Evolutionary conservation across 1,284 basidiomycete genomes (phyloP).

Genomic region (Leccinum pachyderme): DNA sequence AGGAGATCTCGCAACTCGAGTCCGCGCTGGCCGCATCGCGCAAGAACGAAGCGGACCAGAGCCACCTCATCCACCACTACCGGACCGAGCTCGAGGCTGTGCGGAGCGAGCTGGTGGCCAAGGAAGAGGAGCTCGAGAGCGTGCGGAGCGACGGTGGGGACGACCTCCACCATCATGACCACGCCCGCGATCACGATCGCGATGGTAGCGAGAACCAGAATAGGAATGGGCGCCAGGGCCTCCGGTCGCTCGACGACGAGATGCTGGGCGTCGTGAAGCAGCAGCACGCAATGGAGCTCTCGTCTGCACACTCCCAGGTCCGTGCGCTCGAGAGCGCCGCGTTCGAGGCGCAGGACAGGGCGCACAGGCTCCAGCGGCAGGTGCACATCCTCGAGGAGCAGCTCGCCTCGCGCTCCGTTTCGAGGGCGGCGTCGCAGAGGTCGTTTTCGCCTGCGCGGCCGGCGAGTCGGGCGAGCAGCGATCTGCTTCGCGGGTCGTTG

Average conservation of each 20-base stretch:
- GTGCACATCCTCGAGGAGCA: conserved; percentile 62
- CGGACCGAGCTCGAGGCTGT: conserved; percentile 68
- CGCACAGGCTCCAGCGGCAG: conserved; percentile 73
- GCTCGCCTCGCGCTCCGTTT: conserved; percentile 43
- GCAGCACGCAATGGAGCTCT: conserved; percentile 77
- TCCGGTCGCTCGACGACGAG: conserved; percentile 62
- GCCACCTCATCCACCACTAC: conserved; percentile 58
- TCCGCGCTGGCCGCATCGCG: conserved; percentile 26
- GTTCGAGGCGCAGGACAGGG: conserved; percentile 69
- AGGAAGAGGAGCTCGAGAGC: conserved; percentile 64
- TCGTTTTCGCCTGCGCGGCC: conserved; percentile 49
- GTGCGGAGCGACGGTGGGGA: conserved; percentile 25
- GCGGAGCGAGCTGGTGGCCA: conserved; percentile 52
- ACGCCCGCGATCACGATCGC: too few species aligned
- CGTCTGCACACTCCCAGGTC: conserved; percentile 72
- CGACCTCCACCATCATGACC: conserved; percentile 10
- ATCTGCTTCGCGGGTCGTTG: conserved; percentile 49
- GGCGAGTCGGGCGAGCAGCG: conserved; percentile 48
- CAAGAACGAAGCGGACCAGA: conserved; percentile 52
- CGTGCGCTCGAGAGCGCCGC: conserved; percentile 69
- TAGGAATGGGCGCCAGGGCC: conserved; percentile 15
- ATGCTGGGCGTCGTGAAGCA: conserved; percentile 65
- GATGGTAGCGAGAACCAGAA: background rate
- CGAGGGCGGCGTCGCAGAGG: conserved; percentile 36
- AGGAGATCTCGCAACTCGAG: conserved; percentile 47